Conservation (phyloP, 106 monocot genomes). For the Phalaenopsis aphrodite region DNA sequence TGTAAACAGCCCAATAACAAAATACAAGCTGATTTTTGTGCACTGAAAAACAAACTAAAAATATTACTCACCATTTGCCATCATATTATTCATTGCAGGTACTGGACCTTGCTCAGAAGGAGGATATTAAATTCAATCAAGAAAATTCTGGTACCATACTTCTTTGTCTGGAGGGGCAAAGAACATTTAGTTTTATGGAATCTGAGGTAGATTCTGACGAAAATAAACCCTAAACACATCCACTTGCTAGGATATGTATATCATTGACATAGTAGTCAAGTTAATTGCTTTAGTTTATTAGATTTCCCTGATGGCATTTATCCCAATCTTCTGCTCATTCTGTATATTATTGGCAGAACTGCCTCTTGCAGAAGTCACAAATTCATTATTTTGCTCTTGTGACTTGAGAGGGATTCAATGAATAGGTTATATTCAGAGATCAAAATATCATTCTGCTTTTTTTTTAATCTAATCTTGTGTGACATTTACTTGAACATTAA, state of each 20-base stretch:
- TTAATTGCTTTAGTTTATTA: too few relatives aligned
- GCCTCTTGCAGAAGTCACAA: not conserved
- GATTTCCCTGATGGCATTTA: too few relatives aligned
- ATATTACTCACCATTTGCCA: not conserved
- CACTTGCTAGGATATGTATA: not conserved
- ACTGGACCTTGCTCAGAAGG: constrained; percentile 38
- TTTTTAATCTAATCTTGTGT: not conserved
- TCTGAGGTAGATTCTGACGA: constrained; percentile 13
- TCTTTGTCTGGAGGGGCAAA: constrained; percentile 37
- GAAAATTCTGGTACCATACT: constrained; percentile 78
- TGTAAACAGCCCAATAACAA: not conserved
- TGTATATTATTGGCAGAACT: not conserved
- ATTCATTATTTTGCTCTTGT: not conserved
- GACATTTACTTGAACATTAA: too few relatives aligned
- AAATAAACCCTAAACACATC: not conserved
- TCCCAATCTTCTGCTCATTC: not conserved
- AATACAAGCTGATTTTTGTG: not conserved
- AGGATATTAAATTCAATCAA: constrained; percentile 67
- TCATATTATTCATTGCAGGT: constrained; percentile 37
- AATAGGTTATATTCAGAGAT: not conserved
- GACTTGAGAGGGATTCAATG: not conserved
- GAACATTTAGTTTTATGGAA: constrained; percentile 51
- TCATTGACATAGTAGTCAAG: not conserved
- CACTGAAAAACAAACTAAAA: not conserved
- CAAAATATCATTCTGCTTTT: not conserved